phyloP scores from a whole-genome alignment of 225 moss, liverwort and hornwort genomes.

The Physcomitrium patens region DNA sequence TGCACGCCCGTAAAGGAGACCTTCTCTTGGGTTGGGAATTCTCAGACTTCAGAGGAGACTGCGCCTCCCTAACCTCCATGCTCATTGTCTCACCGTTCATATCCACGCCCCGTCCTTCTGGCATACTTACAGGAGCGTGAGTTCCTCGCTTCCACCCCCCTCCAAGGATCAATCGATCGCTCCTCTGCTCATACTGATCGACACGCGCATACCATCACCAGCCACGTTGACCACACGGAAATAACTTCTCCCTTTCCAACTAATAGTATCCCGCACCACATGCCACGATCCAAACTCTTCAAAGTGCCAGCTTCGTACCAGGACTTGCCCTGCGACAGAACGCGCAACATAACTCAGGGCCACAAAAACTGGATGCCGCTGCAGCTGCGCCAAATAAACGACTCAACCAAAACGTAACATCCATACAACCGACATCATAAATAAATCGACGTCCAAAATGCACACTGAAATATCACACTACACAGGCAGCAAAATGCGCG shows the following conservation, averaged over 20 bases:
- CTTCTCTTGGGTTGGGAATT: constrained; percentile 62
- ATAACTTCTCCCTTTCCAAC: neutral
- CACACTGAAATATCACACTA: constrained; percentile 16
- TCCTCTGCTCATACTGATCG: constrained; percentile 45
- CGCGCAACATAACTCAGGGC: constrained; percentile 5
- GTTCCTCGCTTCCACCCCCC: constrained; percentile 26
- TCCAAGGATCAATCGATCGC: constrained; percentile 43
- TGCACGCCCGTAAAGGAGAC: constrained; percentile 54
- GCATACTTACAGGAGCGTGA: constrained; percentile 46
- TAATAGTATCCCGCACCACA: constrained; percentile 16
- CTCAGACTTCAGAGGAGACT: constrained; percentile 62
- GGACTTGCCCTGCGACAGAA: constrained; percentile 30
- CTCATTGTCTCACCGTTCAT: constrained; percentile 48
- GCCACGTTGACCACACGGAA: constrained; percentile 15
- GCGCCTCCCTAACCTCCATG: constrained; percentile 47
- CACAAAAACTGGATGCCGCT: constrained; percentile 16
- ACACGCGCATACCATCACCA: constrained; percentile 15
- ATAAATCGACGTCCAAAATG: constrained; percentile 19
- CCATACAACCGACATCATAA: constrained; percentile 11
- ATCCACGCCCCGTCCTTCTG: constrained; percentile 55
- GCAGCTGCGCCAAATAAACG: constrained; percentile 13
- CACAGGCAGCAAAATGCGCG: neutral
- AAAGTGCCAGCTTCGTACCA: constrained; percentile 24
- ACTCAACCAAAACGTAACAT: constrained; percentile 1
- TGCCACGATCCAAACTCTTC: neutral